These are phyloP conservation scores for Phytomonas sp. DNA, from an alignment of 208 protist genomes.

Conservation along the genomic window DNA sequence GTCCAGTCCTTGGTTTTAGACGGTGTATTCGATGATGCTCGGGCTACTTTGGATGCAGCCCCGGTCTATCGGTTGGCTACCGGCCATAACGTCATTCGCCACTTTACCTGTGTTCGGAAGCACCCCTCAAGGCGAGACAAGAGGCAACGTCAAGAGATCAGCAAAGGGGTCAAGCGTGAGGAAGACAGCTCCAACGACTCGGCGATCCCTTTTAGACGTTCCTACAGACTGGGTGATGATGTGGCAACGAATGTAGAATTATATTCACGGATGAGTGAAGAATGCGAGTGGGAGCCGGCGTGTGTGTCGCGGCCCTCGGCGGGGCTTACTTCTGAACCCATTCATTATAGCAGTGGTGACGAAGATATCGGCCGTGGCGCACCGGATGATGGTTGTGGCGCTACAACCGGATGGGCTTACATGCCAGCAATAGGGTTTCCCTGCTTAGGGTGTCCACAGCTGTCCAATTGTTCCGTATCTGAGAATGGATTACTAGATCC, in stretches of 20 bases:
- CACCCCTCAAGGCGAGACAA: neutral
- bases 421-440: slow-evolving; percentile 70
- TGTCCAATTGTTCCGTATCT: slow-evolving; percentile 37
- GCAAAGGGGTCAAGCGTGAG: neutral
- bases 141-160: slow-evolving; percentile 4
- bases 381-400: neutral
- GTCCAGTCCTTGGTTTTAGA: slow-evolving; percentile 62
- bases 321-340: neutral
- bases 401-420: slow-evolving; percentile 35
- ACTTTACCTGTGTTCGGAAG: slow-evolving; percentile 41
- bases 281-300: slow-evolving; percentile 22
- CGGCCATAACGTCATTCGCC: slow-evolving; percentile 57
- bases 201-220: neutral
- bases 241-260: neutral
- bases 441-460: slow-evolving; percentile 70
- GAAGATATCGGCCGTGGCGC: neutral
- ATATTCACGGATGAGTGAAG: slow-evolving; percentile 8
- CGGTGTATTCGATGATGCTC: slow-evolving; percentile 50
- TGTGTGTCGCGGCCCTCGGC: slow-evolving; percentile 20
- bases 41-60: neutral
- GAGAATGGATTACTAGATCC: slow-evolving; percentile 44
- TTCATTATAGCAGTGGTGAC: neutral
- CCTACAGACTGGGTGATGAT: slow-evolving; percentile 2
- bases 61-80: slow-evolving; percentile 42
- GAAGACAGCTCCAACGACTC: neutral